Percentiles rank a stretch among this genome's conserved stretches.
phyloP scores from a whole-genome alignment of 805 yeast species.

The Ogataea thermomethanolica region DNA sequence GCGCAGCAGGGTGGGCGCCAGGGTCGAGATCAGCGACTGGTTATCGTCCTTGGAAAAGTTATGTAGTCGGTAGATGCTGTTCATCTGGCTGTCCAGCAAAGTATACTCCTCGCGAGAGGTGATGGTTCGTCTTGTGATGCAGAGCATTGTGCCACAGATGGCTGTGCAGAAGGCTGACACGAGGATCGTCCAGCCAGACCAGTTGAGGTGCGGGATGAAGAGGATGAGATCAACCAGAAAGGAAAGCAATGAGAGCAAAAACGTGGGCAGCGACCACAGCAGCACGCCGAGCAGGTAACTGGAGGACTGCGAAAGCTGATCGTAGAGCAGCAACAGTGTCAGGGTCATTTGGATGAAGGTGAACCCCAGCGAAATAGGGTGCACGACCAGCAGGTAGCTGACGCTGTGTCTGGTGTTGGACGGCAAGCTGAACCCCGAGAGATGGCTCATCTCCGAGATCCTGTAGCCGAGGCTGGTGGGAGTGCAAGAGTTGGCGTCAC shows the following conservation, averaged over 20 bases:
- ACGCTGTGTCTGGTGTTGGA: constrained; percentile 56
- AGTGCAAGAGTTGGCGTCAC: constrained; percentile 42
- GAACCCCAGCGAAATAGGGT: constrained; percentile 59
- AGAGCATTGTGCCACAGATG: constrained; percentile 58
- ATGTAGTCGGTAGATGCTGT: background rate
- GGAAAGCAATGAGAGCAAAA: constrained; percentile 65
- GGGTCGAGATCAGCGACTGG: constrained; percentile 3
- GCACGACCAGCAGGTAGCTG: constrained; percentile 61
- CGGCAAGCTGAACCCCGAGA: constrained; percentile 48
- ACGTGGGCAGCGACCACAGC: constrained; percentile 61
- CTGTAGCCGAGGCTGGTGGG: constrained; percentile 42
- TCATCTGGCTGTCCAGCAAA: background rate
- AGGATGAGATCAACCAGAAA: constrained; percentile 79
- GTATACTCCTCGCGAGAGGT: constrained; percentile 39
- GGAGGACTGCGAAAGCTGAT: constrained; percentile 32
- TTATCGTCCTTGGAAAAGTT: constrained; percentile 3
- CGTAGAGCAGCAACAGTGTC: constrained; percentile 39
- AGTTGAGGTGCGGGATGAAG: constrained; percentile 70
- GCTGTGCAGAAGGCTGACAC: constrained; percentile 66
- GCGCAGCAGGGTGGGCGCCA: constrained; percentile 1
- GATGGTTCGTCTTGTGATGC: constrained; percentile 68
- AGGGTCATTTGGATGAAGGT: constrained; percentile 44
- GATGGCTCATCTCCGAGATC: constrained; percentile 30
- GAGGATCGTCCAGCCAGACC: constrained; percentile 84
- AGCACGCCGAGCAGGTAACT: constrained; percentile 49